Evolutionary conservation across 257 asterid genomes (phyloP), one percentile per base, ranked within the genome.

Genomic region (Thymus mandschuricus): DNA sequence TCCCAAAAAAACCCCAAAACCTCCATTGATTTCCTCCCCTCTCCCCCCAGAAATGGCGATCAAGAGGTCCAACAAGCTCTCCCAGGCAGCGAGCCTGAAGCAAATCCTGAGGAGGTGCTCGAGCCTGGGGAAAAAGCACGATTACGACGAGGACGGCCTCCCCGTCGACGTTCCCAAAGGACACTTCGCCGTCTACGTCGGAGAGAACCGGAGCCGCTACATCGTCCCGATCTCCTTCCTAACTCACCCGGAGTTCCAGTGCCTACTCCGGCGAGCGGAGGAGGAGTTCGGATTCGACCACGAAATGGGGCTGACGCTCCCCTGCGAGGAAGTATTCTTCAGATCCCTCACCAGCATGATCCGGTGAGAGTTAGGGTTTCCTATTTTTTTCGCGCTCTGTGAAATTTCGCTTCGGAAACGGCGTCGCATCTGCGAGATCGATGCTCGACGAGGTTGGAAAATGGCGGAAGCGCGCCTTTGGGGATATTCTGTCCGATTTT

Each of bases 231-330:
- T 85, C 33, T 85, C 87, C 21, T 70, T 85, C 76, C 6, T 85
- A n/a, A 38, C 75, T 5, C 79, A 78, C 71, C 87, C 89, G 0
- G 84, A 85, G n/a, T 85, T 85, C n/a, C 89, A 80, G 44, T 60
- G 78, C 8, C 77, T 85, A n/a, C 84, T 85, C 2, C 70, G 79
- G 8, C 29, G 64, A 10, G 86, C 86, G 0, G 88, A 83, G 56
- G 88, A 83, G 15, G 88, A 83, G 11, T 84, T 81, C 12, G 89
- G 89, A 6, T 85, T 79, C 2, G 85, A 75, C 27, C 89, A 85
- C 41, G 83, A 85, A 1, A 79, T 73, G 83, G 87, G 89, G 0
- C 58, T 85, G 8, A 81, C 85, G 2, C 76, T 85, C 21, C 89
- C 89, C 0, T 85, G 89, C 43, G 89, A 85, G 64, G 89, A 84